Evolutionary conservation across 441 rosid genomes (phyloP), one percentile per base, ranked within the genome.

Genomic region (Populus trichocarpa): DNA sequence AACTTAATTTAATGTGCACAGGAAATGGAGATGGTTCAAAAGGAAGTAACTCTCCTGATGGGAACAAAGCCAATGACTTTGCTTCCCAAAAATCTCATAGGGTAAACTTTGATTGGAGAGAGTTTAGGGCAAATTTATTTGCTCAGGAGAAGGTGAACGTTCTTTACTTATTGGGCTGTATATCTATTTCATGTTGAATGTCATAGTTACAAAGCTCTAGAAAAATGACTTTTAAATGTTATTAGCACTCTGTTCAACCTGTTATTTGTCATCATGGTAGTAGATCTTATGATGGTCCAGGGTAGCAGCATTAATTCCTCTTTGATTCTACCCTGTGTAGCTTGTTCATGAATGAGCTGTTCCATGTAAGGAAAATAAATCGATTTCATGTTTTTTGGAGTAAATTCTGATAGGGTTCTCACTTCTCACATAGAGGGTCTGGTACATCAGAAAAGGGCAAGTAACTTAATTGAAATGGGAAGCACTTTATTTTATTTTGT

Each of bases 101-200:
- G 66, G 74, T 77, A n/a, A 87, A 80, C 63, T 82, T 68, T 70
- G 97, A 95, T 80, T 95, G 98, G 99, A 90, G 99, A 87, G 96
- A 89, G 77, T 95, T 95, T 85, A 89, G 99, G 81, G 99, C 97
- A 26, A 89, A 82, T 82, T 84, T 95, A 78, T 88, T 87, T 85
- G 81, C 84, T 73, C 88, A 82, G 75, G 97, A 92, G 80, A 90
- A 95, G 99, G 99, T 93, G 80, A 81, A n/a, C 2, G 77, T 83
- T 73, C 59, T 33, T 77, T 79, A 22, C 73, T 65, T 25, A 67
- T 42, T 50, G 28, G 22, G 68, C 33, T 76, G 70, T 50, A 35
- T 61, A 42, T 13, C 53, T 77, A 40, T 72, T 35, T 10, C 30
- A 13, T 68, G 9, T 42, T 72, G 67, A 67, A 3, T 30, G 23